Base-by-base conservation (phyloP, 2,329 filamentous ascomycete species). In the Phaeomoniella chlamydospora region DNA sequence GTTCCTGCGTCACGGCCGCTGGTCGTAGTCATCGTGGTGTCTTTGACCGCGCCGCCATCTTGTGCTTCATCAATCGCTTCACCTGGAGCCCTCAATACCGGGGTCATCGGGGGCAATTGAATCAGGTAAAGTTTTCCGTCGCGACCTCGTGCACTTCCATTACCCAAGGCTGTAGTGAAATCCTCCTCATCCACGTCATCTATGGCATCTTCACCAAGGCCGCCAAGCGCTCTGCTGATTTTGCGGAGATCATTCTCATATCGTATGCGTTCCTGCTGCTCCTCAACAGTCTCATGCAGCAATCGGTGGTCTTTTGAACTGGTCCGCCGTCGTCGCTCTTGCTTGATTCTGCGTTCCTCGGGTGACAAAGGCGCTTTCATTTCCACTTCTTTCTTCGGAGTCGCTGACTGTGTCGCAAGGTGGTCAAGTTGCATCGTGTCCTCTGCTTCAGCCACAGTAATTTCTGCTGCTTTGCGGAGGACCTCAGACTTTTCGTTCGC, bases 21-120 rank as follows among this genome's bases (percentile, higher is more conserved):
- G 32, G 35, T 29, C 18, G 33, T 26, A 14, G 30, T 30, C n/a
- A n/a, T n/a, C n/a, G n/a, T n/a, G n/a, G n/a, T n/a, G n/a, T n/a
- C n/a, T n/a, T n/a, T n/a, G 16, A 31, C 41, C 5, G 35, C 37
- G 18, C 33, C 19, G 17, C 29, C 31, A 18, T 36, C 37, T 31
- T 19, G 36, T 32, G 13, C 46, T 4, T 50, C 38, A 16, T 48
- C 49, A 12, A 9, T 41, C 44, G 2, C 44, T 37, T 30, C 44
- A 11, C 47, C 48, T 1, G 63, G 55, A 6, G 62, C 48, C 22
- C 59, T 45, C 15, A 78, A 62, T 39, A 69, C 67, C 4, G 74
- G 74, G 3, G 76, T 67, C 39, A 74, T 62, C 1, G 74, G 72
- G 10, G 74, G 74, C 46, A 78, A 68, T 51, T 78, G 74, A 51